phyloP scores from a whole-genome alignment of 306 rosid genomes.

The Begonia peltatifolia region DNA sequence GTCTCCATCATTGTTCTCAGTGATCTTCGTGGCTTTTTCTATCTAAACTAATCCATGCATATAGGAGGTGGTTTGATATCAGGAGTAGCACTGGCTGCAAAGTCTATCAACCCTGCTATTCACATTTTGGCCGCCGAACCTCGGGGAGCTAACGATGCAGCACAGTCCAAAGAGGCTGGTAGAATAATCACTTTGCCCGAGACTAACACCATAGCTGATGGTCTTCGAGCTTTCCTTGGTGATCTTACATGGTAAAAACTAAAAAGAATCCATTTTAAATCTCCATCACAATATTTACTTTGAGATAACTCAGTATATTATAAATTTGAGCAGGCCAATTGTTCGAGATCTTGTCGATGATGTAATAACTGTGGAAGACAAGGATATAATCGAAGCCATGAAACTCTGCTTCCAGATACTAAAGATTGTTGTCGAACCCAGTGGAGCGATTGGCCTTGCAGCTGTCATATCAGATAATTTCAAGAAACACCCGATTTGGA shows the following conservation, averaged over 20 bases:
- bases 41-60: constrained; percentile 9
- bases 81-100: constrained; percentile 90
- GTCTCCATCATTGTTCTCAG: not conserved
- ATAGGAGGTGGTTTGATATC: constrained; percentile 87
- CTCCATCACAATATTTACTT: not conserved
- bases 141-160: constrained; percentile 81
- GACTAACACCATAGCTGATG: constrained; percentile 81
- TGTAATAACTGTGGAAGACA: constrained; percentile 56
- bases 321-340: constrained; percentile 46
- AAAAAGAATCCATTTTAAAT: not conserved
- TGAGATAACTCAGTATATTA: constrained; percentile 9
- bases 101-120: constrained; percentile 58
- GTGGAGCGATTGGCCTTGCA: constrained; percentile 95
- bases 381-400: constrained; percentile 69
- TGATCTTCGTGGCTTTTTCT: not conserved
- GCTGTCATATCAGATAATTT: constrained; percentile 70
- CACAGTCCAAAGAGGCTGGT: constrained; percentile 79
- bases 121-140: constrained; percentile 82
- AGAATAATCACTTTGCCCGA: constrained; percentile 49
- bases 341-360: constrained; percentile 81
- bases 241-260: constrained; percentile 59
- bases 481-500: constrained; percentile 52
- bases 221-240: constrained; percentile 80
- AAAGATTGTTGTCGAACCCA: constrained; percentile 75
- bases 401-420: constrained; percentile 63